Evolutionary conservation across 768 basidiomycete species (phyloP).

Genomic region (Mycena crocata): DNA sequence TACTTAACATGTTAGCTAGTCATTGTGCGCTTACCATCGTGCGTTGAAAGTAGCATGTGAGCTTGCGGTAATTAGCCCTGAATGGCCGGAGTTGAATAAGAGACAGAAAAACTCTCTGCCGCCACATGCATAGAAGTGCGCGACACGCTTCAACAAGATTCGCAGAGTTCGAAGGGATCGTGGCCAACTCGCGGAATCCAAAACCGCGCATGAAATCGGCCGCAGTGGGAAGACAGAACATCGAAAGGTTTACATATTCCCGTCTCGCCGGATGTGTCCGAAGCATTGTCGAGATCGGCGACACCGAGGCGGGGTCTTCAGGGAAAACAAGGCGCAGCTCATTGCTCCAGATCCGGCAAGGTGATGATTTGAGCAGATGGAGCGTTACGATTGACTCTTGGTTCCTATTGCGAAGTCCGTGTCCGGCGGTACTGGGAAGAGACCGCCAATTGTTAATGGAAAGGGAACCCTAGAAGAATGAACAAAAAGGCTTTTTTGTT

Average conservation of each 20-base stretch:
- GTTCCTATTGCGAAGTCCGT: neutral
- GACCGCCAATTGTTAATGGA: neutral
- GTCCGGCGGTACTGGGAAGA: conserved; percentile 4
- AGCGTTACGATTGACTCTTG: neutral
- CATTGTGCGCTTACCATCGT: neutral
- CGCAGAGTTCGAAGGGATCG: neutral
- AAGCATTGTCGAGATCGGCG: neutral
- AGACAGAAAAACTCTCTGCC: neutral
- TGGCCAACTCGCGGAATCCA: conserved; percentile 9
- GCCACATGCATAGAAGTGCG: neutral
- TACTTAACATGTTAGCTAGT: neutral
- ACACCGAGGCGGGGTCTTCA: conserved; percentile 13
- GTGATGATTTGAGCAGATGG: neutral
- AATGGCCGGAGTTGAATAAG: neutral
- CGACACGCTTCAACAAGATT: neutral
- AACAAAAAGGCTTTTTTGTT: neutral
- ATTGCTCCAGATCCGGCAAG: neutral
- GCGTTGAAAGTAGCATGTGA: neutral
- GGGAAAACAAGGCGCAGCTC: neutral
- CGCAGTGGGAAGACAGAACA: neutral
- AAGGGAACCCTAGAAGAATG: neutral
- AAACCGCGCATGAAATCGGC: neutral
- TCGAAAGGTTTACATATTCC: conserved; percentile 5
- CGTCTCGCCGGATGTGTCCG: neutral
- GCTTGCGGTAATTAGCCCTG: neutral